Evolutionary conservation across 2,329 filamentous ascomycete species (phyloP).

Genomic region (Dothistroma septosporum): DNA sequence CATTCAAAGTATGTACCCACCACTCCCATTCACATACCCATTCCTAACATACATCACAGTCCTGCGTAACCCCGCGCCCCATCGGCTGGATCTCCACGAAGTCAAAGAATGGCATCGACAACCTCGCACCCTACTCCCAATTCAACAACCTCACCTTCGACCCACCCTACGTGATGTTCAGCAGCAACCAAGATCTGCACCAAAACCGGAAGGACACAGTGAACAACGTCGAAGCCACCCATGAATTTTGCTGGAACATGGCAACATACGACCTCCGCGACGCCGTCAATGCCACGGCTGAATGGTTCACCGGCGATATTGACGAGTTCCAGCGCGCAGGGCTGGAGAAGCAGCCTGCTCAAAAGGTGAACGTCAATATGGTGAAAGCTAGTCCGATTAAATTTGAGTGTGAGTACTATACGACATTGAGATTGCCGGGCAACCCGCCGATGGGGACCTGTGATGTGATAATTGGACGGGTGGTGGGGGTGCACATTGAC

Average conservation of each 20-base stretch:
- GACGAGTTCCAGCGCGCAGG: slow-evolving; percentile 54
- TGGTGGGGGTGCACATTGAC: slow-evolving; percentile 55
- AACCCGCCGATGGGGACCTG: slow-evolving; percentile 56
- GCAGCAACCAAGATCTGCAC: slow-evolving; percentile 51
- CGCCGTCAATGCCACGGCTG: slow-evolving; percentile 53
- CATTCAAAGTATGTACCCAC: slow-evolving; percentile 47
- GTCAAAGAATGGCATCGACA: slow-evolving; percentile 46
- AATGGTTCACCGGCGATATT: slow-evolving; percentile 47
- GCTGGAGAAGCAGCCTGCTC: slow-evolving; percentile 47
- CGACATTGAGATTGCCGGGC: slow-evolving; percentile 52
- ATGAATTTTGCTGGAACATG: slow-evolving; percentile 55
- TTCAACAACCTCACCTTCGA: slow-evolving; percentile 63
- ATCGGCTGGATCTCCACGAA: slow-evolving; percentile 62
- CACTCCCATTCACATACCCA: not conserved
- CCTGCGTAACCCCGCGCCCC: slow-evolving; percentile 57
- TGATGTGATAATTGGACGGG: slow-evolving; percentile 56
- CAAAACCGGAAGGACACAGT: slow-evolving; percentile 54
- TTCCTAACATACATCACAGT: slow-evolving; percentile 31
- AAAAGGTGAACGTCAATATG: slow-evolving; percentile 47
- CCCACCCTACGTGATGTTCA: slow-evolving; percentile 61
- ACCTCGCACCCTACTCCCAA: slow-evolving; percentile 59
- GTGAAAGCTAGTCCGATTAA: slow-evolving; percentile 53
- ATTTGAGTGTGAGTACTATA: slow-evolving; percentile 57
- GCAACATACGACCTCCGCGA: slow-evolving; percentile 55
- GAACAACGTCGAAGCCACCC: slow-evolving; percentile 52